A percentile compares a stretch with the other conserved stretches of the same genome.
These are phyloP conservation scores for Aspergillus haitiensis DNA, from an alignment of 495 filamentous ascomycete genomes.

Conservation along the genomic window DNA sequence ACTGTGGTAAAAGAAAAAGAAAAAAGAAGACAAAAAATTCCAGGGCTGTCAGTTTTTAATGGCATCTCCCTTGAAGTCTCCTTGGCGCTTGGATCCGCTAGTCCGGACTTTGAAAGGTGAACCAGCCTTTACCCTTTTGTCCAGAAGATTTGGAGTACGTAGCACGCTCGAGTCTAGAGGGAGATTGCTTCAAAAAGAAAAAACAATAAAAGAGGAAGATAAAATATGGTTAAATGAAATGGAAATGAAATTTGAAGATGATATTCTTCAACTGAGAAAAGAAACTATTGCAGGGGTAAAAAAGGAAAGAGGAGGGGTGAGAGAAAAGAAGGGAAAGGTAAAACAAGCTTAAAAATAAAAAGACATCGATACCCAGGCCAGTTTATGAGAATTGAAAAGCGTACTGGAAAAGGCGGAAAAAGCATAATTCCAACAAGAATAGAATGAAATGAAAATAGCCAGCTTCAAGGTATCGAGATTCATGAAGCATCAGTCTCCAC, in stretches of 20 bases:
- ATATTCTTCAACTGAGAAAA: not conserved
- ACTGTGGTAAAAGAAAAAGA: too few relatives aligned
- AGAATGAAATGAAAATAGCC: not conserved
- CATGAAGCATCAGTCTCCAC: not conserved
- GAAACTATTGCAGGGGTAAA: not conserved
- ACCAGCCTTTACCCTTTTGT: too few relatives aligned
- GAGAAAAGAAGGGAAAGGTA: not conserved
- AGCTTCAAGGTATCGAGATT: not conserved
- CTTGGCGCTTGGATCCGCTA: too few relatives aligned
- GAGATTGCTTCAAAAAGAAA: not conserved
- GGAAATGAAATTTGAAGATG: conserved; percentile 1
- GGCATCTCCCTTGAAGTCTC: too few relatives aligned
- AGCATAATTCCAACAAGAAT: conserved; percentile 15
- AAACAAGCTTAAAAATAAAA: not conserved
- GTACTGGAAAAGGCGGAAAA: not conserved
- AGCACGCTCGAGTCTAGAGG: too few relatives aligned
- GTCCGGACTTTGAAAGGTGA: too few relatives aligned
- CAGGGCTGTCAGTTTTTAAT: too few relatives aligned
- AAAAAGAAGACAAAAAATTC: too few relatives aligned
- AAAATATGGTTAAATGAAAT: not conserved
- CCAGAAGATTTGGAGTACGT: too few relatives aligned
- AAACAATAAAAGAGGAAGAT: not conserved
- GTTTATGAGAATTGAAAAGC: not conserved
- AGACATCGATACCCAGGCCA: not conserved
- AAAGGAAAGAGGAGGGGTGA: not conserved